Percentiles rank a stretch among this genome's conserved stretches.
These are phyloP conservation scores for Eutrema japonicum DNA, from an alignment of 345 rosid species.

Conservation along the genomic window DNA sequence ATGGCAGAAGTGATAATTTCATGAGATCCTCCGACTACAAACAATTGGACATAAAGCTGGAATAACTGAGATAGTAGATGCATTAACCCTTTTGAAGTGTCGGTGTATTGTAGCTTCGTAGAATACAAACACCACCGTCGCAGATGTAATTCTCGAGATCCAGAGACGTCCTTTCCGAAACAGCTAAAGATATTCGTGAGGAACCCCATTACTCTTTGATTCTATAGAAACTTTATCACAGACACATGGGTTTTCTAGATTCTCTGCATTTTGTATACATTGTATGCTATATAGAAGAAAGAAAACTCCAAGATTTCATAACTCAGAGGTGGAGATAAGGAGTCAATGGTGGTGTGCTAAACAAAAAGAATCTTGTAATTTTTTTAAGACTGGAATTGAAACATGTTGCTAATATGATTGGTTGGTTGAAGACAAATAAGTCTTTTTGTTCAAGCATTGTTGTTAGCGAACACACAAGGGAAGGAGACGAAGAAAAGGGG, in stretches of 20 bases:
- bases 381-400: constrained; percentile 17
- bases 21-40: background rate
- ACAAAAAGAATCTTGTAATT: background rate
- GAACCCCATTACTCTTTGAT: constrained; percentile 32
- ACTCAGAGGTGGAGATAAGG: background rate
- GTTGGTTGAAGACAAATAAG: too few species aligned
- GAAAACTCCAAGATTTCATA: background rate
- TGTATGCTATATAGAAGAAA: constrained; percentile 16
- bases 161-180: constrained; percentile 34
- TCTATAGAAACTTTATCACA: constrained; percentile 12
- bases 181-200: constrained; percentile 35
- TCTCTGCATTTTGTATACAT: constrained; percentile 11
- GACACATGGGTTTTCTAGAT: constrained; percentile 1
- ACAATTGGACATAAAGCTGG: background rate
- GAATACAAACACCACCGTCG: constrained; percentile 41
- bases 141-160: constrained; percentile 38
- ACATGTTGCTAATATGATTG: constrained; percentile 18
- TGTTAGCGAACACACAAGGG: too few species aligned
- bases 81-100: constrained; percentile 30
- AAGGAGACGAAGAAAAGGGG: too few species aligned
- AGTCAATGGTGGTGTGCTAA: constrained; percentile 31
- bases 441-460: too few species aligned
- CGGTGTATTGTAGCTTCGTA: constrained; percentile 30
- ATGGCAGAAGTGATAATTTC: too few species aligned
- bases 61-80: constrained; percentile 21